phyloP scores from a whole-genome alignment of 2,329 filamentous ascomycete genomes.

The Aspergillus novoparasiticus region DNA sequence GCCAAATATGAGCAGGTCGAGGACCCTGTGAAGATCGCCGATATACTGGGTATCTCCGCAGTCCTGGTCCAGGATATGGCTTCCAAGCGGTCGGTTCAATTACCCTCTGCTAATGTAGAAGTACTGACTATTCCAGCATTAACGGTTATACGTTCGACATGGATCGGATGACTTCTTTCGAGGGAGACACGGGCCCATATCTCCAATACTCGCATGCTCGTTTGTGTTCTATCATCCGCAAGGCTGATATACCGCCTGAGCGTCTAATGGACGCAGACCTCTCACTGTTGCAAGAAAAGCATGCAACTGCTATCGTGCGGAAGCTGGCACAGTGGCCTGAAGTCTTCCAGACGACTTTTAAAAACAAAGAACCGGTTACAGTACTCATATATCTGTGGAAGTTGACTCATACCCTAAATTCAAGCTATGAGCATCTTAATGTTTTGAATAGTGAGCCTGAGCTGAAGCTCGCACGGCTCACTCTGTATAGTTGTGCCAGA shows the following conservation, averaged over 20 bases:
- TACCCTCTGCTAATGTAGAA: too few species aligned
- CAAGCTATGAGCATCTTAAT: neutral
- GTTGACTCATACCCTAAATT: neutral
- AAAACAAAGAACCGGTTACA: neutral
- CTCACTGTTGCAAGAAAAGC: neutral
- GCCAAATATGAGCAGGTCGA: too few species aligned
- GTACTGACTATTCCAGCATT: too few species aligned
- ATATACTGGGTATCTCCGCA: too few species aligned
- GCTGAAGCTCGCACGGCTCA: neutral
- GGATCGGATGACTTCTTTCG: neutral
- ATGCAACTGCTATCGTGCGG: neutral
- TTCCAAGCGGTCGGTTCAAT: too few species aligned
- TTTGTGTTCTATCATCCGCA: neutral
- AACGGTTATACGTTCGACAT: neutral
- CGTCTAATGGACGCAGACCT: neutral
- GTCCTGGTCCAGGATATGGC: too few species aligned
- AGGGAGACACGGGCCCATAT: neutral
- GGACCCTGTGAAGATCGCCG: too few species aligned
- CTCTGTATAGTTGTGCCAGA: neutral
- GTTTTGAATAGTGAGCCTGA: neutral
- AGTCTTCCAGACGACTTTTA: neutral
- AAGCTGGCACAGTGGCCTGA: neutral
- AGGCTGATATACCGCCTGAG: neutral
- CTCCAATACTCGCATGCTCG: neutral
- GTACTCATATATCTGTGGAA: neutral